Conservation (phyloP, 2,329 filamentous ascomycete genomes). For the Fusarium solani-melongenae region DNA sequence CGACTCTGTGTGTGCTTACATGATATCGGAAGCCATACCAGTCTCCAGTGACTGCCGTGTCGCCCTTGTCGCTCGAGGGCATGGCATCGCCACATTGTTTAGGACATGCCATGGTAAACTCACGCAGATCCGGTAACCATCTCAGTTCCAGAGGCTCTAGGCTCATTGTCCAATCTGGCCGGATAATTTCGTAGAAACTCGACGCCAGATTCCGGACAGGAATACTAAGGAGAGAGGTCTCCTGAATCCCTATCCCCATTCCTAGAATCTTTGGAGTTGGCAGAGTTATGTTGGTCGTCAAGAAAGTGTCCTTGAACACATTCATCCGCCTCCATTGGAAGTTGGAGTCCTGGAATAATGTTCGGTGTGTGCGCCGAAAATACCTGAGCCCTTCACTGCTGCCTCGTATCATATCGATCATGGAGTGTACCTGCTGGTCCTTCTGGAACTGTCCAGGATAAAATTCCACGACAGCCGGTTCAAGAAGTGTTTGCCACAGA, state of each 20-base stretch:
- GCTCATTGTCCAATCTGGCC: neutral
- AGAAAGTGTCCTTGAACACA: conserved; percentile 8
- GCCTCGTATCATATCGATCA: neutral
- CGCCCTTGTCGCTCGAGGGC: neutral
- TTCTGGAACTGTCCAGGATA: neutral
- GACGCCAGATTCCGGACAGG: conserved; percentile 8
- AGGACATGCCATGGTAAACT: conserved; percentile 24
- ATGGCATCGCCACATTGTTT: neutral
- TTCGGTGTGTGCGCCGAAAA: neutral
- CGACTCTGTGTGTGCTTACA: neutral
- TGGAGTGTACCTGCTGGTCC: neutral
- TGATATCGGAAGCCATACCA: conserved; percentile 36
- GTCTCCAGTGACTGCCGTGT: neutral
- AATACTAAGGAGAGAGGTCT: neutral
- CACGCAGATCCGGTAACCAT: conserved; percentile 4
- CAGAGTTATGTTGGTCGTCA: conserved; percentile 16
- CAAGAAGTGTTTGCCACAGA: neutral
- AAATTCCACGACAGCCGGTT: conserved; percentile 2
- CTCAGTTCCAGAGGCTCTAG: neutral
- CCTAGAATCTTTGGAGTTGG: neutral
- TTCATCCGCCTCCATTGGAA: conserved; percentile 4
- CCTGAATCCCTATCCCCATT: neutral
- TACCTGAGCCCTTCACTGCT: neutral
- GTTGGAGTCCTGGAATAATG: neutral
- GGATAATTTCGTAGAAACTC: neutral